Evolutionary conservation across 768 basidiomycete genomes (phyloP), one percentile per base, ranked within the genome.

Genomic region (Mycena crocata): DNA sequence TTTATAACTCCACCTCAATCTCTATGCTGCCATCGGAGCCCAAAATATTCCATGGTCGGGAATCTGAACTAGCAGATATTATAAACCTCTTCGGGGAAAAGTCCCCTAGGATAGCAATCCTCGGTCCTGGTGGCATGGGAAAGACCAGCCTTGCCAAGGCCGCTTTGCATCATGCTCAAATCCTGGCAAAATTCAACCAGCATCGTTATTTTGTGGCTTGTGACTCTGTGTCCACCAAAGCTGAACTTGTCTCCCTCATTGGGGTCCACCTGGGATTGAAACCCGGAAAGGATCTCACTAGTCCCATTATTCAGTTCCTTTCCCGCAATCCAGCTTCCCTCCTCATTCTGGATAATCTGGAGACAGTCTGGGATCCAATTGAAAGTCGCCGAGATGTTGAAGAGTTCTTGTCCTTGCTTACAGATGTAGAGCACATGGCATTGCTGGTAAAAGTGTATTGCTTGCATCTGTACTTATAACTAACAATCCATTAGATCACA

Each of bases 271-370:
- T n/a, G n/a, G n/a, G n/a, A n/a, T n/a, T n/a, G n/a, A n/a, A n/a
- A n/a, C n/a, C n/a, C n/a, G n/a, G n/a, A n/a, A 46, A 23, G 24
- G 45, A 58, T 19, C 34, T 58, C 24, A 32, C 57, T 19, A 24
- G 19, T 7, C 12, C n/a, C 32, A 23, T 58, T 28, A 23, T 35
- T 34, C 19, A 44, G 21, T 32, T 31, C n/a, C 23, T 57, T 23
- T 32, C 30, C n/a, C 7, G 34, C 2, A 3, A 21, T 1, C 42
- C 32, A 15, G 19, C 26, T 21, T 31, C 30, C 15, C 30, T 57
- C 28, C 15, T 57, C 19, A 31, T 57, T 28, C 28, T 57, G 26
- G 55, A 57, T 19, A 57, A 57, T 31, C 55, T 57, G 8, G 55
- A 57, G 40, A 42, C 55, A 28, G 26, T n/a, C 5, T 57, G 55